Base-by-base conservation (phyloP, 805 yeast genomes). In the Henningerozyma blattae region DNA sequence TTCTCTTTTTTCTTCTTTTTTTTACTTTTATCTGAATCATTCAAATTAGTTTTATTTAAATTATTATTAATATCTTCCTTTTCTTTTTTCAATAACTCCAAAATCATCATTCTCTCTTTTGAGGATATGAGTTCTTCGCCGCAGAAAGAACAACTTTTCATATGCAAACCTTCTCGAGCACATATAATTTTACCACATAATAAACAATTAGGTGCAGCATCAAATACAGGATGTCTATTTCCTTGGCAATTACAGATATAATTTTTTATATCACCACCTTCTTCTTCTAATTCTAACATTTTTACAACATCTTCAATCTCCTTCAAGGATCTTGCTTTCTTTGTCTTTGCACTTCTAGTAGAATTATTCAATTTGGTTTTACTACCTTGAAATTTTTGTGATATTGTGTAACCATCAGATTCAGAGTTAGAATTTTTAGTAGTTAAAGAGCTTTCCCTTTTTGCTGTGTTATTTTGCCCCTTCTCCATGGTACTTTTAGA, bases 151-250 rank as follows among this genome's bases (percentile, higher is more conserved):
- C 99, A 91, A 3, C 91, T 91, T 39, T 87, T 91, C 17, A 84
- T 61, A 38, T 55, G 48, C 10, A 56, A 36, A 0, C 97, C 97
- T 50, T 91, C 97, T 45, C 77, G 77, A 4, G 70, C 67, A 61
- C 99, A 91, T 3, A 91, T 83, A 28, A 91, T 83, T 54, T 86
- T 83, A 9, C 99, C 99, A 54, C 99, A 91, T 39, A 80, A 76
- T 27, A 91, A 58, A 48, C 99, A 91, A 52, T 91, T 91, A 1
- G 98, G 97, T 2, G 93, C 91, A 42, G 80, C 69, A 36, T 83
- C 93, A 41, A 85, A 80, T 20, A 91, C 59, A 3, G 95, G 94
- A 50, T 91, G 98, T 39, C 81, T 64, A 0, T 80, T 71, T 1
- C 89, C 96, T 75, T 78, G 82, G 50, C 97, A 87, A 41, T 78